Evolutionary conservation across 495 filamentous ascomycete genomes (phyloP).

Genomic region (Daldinia bambusicola): DNA sequence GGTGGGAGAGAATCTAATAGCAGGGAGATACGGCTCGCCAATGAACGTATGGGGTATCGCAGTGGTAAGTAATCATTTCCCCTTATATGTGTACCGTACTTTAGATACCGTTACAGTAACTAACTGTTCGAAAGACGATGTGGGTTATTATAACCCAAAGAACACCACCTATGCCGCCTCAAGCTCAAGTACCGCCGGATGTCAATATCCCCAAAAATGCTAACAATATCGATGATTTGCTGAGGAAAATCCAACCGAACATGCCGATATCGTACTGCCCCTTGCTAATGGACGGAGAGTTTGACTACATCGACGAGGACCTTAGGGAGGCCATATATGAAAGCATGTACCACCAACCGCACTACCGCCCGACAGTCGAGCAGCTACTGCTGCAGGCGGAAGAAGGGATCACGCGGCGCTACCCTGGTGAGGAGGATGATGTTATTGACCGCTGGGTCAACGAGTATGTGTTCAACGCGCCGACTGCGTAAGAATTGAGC

Average conservation of each 20-base stretch:
- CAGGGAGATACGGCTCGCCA: conserved; percentile 24
- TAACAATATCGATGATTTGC: neutral
- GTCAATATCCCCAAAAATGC: neutral
- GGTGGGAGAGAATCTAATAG: neutral
- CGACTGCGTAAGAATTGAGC: neutral
- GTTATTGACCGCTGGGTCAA: neutral
- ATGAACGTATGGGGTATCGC: conserved; percentile 31
- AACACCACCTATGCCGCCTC: conserved; percentile 1
- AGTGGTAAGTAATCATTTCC: conserved; percentile 5
- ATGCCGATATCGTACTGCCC: conserved; percentile 32
- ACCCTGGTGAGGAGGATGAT: conserved; percentile 2
- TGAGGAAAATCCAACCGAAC: neutral
- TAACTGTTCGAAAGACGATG: conserved; percentile 26
- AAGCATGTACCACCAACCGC: conserved; percentile 35
- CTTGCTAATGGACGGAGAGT: conserved; percentile 3
- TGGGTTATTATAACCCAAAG: conserved; percentile 33
- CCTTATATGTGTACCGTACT: neutral
- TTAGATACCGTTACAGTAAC: neutral
- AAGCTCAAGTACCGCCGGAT: conserved; percentile 20
- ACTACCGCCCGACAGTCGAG: conserved; percentile 25
- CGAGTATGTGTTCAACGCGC: neutral
- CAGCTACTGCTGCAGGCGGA: conserved; percentile 11
- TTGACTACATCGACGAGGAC: conserved; percentile 20
- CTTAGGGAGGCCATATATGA: conserved; percentile 23
- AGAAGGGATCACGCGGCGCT: neutral